Base-by-base conservation (phyloP, 768 basidiomycete genomes). In the Lentinula guzmanii region DNA sequence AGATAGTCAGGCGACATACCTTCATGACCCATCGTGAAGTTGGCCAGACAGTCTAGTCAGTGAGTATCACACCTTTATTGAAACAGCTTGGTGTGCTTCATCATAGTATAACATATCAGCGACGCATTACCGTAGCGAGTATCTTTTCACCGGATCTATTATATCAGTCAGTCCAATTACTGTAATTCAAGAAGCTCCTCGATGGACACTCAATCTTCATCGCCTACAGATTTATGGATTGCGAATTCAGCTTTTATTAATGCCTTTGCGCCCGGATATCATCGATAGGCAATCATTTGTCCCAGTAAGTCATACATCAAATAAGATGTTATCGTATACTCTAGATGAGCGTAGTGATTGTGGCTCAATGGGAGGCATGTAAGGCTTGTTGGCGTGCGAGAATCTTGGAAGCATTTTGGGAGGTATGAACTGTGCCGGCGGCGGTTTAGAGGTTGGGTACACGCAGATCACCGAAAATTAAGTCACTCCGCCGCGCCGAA, bases 11-110 rank as follows among this genome's bases (percentile, higher is more conserved):
- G 31, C 18, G 18, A 33, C 31, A 35, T 59, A 59, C 58, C 58
- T 59, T 59, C 58, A 52, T 59, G 58, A 8, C 58, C 46, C 46
- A 59, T 59, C 5, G 46, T 59, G 24, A 59, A 59, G 8, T 34
- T 48, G 18, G 11, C 2, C 15, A 21, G 13, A 43, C 37, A 15
- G 45, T 56, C n/a, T 37, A 11, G 34, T 42, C 39, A 41, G 42
- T 28, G 9, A 11, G 6, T 10, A 43, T 41, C 9, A 21, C 5
- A 56, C 1, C 16, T 24, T n/a, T 28, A 24, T 9, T 11, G 41
- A 39, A 28, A 37, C 5, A 31, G 33, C 24, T 13, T 48, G 18
- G 18, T 48, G 5, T 35, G 34, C 18, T 59, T 16, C 33, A 13
- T 59, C 46, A 24, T 59, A 59, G 24, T 45, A 59, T 42, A 59